Percentiles rank a stretch among this genome's conserved stretches.
These are phyloP conservation scores for Sarocladium brachiariae DNA, from an alignment of 2,329 filamentous ascomycete genomes.

Conservation along the genomic window DNA sequence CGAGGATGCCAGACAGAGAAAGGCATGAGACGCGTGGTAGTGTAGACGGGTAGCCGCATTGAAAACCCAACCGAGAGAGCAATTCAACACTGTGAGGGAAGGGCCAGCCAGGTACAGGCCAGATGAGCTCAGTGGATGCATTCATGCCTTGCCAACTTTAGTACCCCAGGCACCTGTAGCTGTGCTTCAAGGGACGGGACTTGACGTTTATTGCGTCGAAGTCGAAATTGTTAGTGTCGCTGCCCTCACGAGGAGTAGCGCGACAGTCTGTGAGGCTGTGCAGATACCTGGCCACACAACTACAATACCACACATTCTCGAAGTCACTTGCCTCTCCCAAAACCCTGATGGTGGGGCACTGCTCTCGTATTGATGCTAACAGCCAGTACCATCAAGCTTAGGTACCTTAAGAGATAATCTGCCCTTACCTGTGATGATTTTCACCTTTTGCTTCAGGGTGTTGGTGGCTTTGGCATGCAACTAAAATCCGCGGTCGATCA, in stretches of 20 bases:
- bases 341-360: slow-evolving; percentile 1
- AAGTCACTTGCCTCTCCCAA: not conserved
- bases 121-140: no score
- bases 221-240: slow-evolving; percentile 7
- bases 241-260: not conserved
- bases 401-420: not conserved
- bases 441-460: no score
- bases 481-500: not conserved
- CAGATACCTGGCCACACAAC: slow-evolving; percentile 1
- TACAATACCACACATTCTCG: not conserved
- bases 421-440: not conserved
- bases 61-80: no score
- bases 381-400: not conserved
- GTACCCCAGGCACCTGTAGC: not conserved
- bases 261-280: slow-evolving; percentile 1
- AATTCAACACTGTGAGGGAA: no score
- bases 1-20: no score
- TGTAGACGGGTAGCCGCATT: no score
- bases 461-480: not conserved
- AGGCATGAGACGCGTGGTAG: no score
- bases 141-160: not conserved
- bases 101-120: not conserved
- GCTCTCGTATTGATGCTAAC: slow-evolving; percentile 9
- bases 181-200: not conserved
- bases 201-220: no score